Evolutionary conservation across 73 alveolate genomes (phyloP).

Genomic region (Tetrahymena elliotti): DNA sequence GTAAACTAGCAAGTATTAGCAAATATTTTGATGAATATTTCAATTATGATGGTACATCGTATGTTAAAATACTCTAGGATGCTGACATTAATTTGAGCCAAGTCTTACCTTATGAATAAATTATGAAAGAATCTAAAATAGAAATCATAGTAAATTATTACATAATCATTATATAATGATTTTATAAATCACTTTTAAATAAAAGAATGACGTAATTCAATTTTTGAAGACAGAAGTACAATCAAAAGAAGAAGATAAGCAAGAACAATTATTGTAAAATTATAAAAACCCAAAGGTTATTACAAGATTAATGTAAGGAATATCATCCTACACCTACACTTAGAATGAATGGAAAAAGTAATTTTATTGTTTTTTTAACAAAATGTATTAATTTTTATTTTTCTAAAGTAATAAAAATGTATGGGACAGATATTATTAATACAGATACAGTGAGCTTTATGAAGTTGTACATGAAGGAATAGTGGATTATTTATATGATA

Average conservation of each 20-base stretch:
- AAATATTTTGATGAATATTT: constrained; percentile 14
- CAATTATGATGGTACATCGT: background rate
- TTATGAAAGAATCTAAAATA: background rate
- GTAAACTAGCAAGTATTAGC: background rate
- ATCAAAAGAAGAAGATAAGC: background rate
- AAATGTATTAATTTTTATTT: background rate
- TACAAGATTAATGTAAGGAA: constrained; percentile 17
- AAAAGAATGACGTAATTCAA: background rate
- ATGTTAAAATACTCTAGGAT: background rate
- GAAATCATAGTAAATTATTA: background rate
- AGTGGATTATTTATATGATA: background rate
- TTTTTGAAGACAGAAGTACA: constrained; percentile 6
- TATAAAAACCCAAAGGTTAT: constrained; percentile 20
- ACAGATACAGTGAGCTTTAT: background rate
- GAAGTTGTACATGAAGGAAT: background rate
- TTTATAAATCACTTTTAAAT: background rate
- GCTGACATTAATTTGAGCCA: background rate
- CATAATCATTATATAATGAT: too few relatives aligned
- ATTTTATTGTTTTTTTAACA: background rate
- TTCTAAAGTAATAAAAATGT: background rate
- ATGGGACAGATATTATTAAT: background rate
- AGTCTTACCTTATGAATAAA: constrained; percentile 10
- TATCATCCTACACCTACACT: background rate
- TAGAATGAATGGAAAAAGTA: constrained; percentile 12
- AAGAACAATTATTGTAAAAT: background rate